These are phyloP conservation scores for Syzygium aromaticum DNA, from an alignment of 345 rosid species.

Conservation along the genomic window DNA sequence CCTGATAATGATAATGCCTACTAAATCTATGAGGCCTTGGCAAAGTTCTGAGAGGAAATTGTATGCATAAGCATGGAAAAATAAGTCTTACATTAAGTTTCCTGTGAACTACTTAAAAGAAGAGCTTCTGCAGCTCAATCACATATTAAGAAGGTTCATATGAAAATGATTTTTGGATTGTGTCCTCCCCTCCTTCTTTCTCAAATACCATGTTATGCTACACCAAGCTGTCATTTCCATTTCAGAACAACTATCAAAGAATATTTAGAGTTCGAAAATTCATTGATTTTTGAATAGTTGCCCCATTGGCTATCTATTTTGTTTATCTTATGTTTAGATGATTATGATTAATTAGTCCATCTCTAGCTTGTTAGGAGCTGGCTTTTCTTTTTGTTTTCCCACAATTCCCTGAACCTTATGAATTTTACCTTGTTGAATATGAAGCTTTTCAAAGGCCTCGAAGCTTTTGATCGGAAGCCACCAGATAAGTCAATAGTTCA, in stretches of 20 bases:
- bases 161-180: not conserved
- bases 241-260: not conserved
- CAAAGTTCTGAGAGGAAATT: not conserved
- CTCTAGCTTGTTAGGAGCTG: not conserved
- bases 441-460: constrained; percentile 77
- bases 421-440: constrained; percentile 6
- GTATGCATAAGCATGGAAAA: not conserved
- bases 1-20: not conserved
- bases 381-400: not conserved
- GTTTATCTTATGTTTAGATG: not conserved
- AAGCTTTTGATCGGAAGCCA: constrained; percentile 78
- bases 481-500: constrained; percentile 62
- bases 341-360: not conserved
- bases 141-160: not conserved
- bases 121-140: not conserved
- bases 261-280: not conserved
- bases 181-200: not conserved
- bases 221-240: not conserved
- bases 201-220: not conserved
- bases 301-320: not conserved
- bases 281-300: not conserved
- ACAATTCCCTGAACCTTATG: not conserved
- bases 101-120: not conserved
- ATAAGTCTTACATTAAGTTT: not conserved
- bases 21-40: not conserved